phyloP scores from a whole-genome alignment of 2,329 filamentous ascomycete genomes.

The Blastomyces parvus region DNA sequence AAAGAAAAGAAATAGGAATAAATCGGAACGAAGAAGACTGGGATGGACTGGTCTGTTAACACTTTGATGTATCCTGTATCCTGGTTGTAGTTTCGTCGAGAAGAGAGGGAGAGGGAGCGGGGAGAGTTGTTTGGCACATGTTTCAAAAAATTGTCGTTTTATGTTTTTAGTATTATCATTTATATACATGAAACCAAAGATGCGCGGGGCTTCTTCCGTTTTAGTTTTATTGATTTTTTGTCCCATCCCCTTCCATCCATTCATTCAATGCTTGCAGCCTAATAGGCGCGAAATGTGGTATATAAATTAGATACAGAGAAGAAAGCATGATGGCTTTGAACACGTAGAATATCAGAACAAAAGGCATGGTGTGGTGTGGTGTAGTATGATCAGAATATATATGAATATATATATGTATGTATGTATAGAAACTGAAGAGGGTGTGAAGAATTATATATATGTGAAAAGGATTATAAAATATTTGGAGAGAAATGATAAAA shows the following conservation, averaged over 20 bases:
- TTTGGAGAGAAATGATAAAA: background rate
- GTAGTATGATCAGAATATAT: background rate
- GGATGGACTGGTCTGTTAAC: background rate
- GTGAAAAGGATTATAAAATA: background rate
- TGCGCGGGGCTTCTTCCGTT: background rate
- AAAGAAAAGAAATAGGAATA: background rate
- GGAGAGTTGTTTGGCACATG: no score
- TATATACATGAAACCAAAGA: background rate
- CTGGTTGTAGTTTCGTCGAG: background rate
- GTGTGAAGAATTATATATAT: background rate
- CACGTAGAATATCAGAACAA: background rate
- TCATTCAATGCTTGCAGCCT: background rate
- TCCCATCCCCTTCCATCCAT: background rate
- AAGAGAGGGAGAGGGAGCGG: background rate
- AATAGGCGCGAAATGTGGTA: background rate
- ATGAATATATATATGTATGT: background rate
- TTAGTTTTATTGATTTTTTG: background rate
- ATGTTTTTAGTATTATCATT: background rate
- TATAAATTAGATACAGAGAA: conserved; percentile 1
- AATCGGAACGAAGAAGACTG: background rate
- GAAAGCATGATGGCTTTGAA: background rate
- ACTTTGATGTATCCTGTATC: background rate
- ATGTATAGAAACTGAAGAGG: background rate
- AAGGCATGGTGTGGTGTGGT: background rate
- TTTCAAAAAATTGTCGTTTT: background rate